These are phyloP conservation scores for Beta vulgaris DNA, from an alignment of 148 eudicot genomes.

Conservation along the genomic window DNA sequence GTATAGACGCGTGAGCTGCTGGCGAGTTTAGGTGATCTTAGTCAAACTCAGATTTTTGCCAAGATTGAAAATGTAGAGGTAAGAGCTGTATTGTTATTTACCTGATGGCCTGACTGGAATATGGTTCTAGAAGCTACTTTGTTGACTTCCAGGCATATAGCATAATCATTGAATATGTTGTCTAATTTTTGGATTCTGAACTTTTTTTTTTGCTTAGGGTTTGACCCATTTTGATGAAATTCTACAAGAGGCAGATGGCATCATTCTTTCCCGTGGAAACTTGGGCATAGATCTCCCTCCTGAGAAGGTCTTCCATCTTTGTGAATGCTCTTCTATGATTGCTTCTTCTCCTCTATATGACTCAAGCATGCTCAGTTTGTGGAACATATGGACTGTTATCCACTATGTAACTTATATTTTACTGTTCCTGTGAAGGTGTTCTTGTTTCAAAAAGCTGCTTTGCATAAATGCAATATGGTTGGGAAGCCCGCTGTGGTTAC, in stretches of 20 bases:
- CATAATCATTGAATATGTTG: background rate
- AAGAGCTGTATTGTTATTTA: slow-evolving; percentile 12
- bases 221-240: slow-evolving; percentile 92
- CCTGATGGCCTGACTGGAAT: too few species aligned
- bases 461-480: slow-evolving; percentile 93
- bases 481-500: slow-evolving; percentile 98
- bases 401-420: background rate
- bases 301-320: slow-evolving; percentile 60
- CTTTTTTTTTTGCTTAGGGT: slow-evolving; percentile 46
- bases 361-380: slow-evolving; percentile 9
- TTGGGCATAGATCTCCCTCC: slow-evolving; percentile 98
- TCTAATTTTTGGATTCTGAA: background rate
- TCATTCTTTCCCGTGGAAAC: slow-evolving; percentile 96
- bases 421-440: slow-evolving; percentile 56
- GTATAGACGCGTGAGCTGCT: slow-evolving; percentile 75
- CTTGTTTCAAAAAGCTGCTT: slow-evolving; percentile 91
- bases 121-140: background rate
- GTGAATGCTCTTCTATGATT: background rate
- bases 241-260: slow-evolving; percentile 92
- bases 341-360: background rate
- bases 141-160: background rate
- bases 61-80: slow-evolving; percentile 95
- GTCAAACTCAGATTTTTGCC: slow-evolving; percentile 88
- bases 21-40: slow-evolving; percentile 71
- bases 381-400: background rate